These are phyloP conservation scores for Petunia secreta DNA, from an alignment of 257 asterid species.

Conservation along the genomic window DNA sequence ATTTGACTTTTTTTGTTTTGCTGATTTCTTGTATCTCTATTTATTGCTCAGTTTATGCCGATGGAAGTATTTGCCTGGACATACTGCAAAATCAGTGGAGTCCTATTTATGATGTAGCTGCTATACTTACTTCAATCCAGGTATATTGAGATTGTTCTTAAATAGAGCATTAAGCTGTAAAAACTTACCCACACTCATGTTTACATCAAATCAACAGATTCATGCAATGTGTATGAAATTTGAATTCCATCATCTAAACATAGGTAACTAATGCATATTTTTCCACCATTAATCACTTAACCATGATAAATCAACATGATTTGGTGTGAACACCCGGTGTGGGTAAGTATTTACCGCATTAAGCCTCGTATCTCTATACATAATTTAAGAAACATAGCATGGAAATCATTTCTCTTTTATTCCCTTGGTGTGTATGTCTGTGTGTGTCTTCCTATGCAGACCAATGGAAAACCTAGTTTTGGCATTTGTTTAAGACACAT, in stretches of 20 bases:
- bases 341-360: background rate
- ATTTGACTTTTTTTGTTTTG: background rate
- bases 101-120: constrained; percentile 93
- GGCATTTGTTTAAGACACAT: background rate
- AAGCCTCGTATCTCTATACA: background rate
- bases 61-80: constrained; percentile 94
- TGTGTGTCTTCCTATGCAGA: background rate
- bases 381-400: background rate
- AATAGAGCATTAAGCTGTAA: too few relatives aligned
- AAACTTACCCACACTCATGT: too few relatives aligned
- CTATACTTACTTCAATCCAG: constrained; percentile 95
- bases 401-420: background rate
- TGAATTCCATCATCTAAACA: too few relatives aligned
- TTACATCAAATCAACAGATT: too few relatives aligned
- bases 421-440: background rate
- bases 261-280: too few relatives aligned
- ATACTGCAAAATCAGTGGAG: constrained; percentile 97
- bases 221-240: too few relatives aligned
- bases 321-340: too few relatives aligned
- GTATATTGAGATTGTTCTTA: constrained; percentile 39
- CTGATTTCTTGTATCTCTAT: background rate
- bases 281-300: too few relatives aligned
- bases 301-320: too few relatives aligned
- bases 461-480: background rate
- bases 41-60: constrained; percentile 74